These are phyloP conservation scores for Globisporangium nagaii DNA, from an alignment of 352 stramenopile species.

Conservation along the genomic window DNA sequence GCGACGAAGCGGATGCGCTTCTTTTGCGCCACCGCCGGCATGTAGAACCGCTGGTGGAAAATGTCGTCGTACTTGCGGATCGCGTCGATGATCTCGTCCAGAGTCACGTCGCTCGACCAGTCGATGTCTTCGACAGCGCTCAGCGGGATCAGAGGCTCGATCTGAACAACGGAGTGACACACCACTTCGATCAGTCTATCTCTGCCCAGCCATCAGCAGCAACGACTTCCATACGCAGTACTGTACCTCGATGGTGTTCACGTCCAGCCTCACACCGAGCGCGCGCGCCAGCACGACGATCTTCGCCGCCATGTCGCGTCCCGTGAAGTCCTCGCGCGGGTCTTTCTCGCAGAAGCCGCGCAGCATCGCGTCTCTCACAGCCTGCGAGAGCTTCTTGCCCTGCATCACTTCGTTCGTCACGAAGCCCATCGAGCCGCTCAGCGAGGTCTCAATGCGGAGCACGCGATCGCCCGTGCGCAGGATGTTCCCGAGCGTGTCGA, in stretches of 20 bases:
- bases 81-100: conserved; percentile 42
- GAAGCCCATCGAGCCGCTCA: conserved; percentile 74
- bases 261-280: conserved; percentile 46
- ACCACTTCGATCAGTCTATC: too few species aligned
- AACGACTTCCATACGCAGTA: too few species aligned
- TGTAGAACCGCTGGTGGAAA: conserved; percentile 55
- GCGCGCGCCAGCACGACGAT: conserved; percentile 61
- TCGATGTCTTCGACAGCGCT: conserved; percentile 34
- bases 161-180: not conserved
- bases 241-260: conserved; percentile 38
- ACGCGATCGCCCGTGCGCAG: conserved; percentile 67
- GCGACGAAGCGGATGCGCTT: conserved; percentile 68
- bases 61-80: conserved; percentile 47
- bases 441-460: conserved; percentile 40
- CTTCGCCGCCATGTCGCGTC: conserved; percentile 62
- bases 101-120: conserved; percentile 38
- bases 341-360: conserved; percentile 69
- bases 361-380: conserved; percentile 37
- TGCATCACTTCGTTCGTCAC: conserved; percentile 74
- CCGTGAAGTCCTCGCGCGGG: conserved; percentile 61
- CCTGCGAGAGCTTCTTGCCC: conserved; percentile 51
- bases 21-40: conserved; percentile 26
- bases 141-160: conserved; percentile 48
- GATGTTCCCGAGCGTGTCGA: conserved; percentile 74
- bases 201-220: too few species aligned